A percentile compares a stretch with the other conserved stretches of the same genome.
phyloP scores from a whole-genome alignment of 2,329 filamentous ascomycete species.

The Colletotrichum caudatum region DNA sequence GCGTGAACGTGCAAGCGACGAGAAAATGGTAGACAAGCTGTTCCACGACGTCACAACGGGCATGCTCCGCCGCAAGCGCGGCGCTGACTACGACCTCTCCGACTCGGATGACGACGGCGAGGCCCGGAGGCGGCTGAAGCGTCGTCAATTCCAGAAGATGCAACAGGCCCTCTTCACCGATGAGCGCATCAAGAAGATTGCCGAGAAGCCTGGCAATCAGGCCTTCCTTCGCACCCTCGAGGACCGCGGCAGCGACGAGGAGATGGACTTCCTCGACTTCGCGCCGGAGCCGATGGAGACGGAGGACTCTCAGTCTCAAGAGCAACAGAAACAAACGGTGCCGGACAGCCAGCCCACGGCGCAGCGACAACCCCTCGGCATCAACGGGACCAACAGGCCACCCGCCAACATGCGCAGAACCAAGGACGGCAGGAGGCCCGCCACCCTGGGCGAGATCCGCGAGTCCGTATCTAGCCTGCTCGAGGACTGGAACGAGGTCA shows the following conservation, averaged over 20 bases:
- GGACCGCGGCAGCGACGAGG: slow-evolving; percentile 80
- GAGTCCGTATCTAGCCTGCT: slow-evolving; percentile 87
- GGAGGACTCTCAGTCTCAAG: slow-evolving; percentile 54
- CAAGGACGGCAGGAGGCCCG: slow-evolving; percentile 73
- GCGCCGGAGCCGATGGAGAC: slow-evolving; percentile 42
- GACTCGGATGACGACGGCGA: slow-evolving; percentile 92
- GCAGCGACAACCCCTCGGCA: slow-evolving; percentile 51
- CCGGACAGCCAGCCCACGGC: slow-evolving; percentile 64
- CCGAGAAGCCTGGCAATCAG: slow-evolving; percentile 86
- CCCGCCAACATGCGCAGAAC: slow-evolving; percentile 73
- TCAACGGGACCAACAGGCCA: slow-evolving; percentile 60
- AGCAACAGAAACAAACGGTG: slow-evolving; percentile 50
- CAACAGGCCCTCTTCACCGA: slow-evolving; percentile 88
- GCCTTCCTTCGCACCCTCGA: slow-evolving; percentile 94
- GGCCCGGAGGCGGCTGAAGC: slow-evolving; percentile 81
- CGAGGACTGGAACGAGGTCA: slow-evolving; percentile 71
- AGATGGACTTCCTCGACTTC: slow-evolving; percentile 79
- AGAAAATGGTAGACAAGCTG: slow-evolving; percentile 89
- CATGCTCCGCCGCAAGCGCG: slow-evolving; percentile 84
- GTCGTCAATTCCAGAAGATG: slow-evolving; percentile 90
- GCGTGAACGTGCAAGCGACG: slow-evolving; percentile 82
- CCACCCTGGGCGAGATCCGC: slow-evolving; percentile 83
- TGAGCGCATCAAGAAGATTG: slow-evolving; percentile 91
- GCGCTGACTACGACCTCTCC: slow-evolving; percentile 84
- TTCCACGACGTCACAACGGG: slow-evolving; percentile 94